Percentiles rank a stretch among this genome's conserved stretches.
phyloP scores from a whole-genome alignment of 139 green algal species.

The Pleodorina starrii region DNA sequence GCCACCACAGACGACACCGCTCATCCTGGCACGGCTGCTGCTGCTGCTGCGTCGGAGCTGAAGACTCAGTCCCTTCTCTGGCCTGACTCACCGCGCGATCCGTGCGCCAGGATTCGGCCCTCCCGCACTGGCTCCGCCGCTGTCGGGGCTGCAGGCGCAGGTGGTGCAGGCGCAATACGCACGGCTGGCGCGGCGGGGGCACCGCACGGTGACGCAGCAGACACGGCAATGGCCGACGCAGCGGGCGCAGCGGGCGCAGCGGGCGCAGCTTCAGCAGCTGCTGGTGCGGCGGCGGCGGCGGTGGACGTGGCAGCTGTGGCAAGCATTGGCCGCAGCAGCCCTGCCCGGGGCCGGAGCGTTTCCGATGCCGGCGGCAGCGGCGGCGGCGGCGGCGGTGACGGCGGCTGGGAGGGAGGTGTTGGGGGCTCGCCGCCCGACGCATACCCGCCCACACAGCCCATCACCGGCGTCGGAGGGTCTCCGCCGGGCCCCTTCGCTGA shows the following conservation, averaged over 20 bases:
- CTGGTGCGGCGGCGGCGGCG: no score
- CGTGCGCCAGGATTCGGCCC: no score
- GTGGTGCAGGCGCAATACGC: not conserved
- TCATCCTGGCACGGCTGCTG: not conserved
- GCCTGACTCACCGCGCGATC: not conserved
- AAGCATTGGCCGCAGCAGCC: no score
- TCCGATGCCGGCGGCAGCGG: not conserved
- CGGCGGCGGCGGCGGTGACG: not conserved
- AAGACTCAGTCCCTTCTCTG: not conserved
- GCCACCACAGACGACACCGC: no score
- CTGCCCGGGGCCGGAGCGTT: not conserved
- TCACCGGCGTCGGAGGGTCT: not conserved
- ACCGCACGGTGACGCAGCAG: no score
- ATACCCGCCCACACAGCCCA: slow-evolving; percentile 4
- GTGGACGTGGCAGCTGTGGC: no score
- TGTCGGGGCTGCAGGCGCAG: not conserved
- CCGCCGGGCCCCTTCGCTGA: not conserved
- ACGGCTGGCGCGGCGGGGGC: no score
- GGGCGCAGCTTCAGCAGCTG: no score
- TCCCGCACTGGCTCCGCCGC: not conserved
- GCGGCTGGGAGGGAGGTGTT: not conserved
- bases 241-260: no score
- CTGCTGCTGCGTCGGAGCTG: no score
- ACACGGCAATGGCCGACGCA: no score
- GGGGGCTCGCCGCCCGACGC: not conserved